Base-by-base conservation (phyloP, 1,139 yeast genomes). In the Debaryomyces subglobosus region DNA sequence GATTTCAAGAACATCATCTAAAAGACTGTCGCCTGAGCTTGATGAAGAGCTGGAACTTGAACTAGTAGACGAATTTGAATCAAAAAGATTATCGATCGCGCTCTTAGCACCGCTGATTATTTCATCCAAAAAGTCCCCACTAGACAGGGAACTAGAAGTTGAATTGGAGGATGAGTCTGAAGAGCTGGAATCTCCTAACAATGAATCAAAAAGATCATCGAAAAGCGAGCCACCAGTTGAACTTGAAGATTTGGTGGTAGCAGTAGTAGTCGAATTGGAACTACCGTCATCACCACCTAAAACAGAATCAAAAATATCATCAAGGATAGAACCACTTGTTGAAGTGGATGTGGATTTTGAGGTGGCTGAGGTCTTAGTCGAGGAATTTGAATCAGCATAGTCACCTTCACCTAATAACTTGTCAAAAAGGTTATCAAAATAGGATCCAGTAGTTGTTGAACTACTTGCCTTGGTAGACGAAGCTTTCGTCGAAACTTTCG, bases 1-100 rank as follows among this genome's bases (percentile, higher is more conserved):
- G 41, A 51, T 45, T 23, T 53, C 54, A 13, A 53, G 48, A 27
- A 56, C 25, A 10, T 44, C 56, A 27, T 48, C 56, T 30, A 58
- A 48, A 9, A 57, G 21, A 21, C 52, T 49, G 15, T 45, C 53
- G 4, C 46, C 52, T 5, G 43, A 18, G 4, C 43, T 34, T 8
- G 37, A 30, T 15, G 42, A 27, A 4, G 46, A 43, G 4, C 41
- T 32, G 21, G 46, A 35, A 12, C 30, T 13, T n/a, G 45, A 34
- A 24, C 30, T 16, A 30, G 42, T 20, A 15, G 37, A 21, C 12
- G 24, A 35, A 16, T 36, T 16, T 8, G 18, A 37, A 15, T 38
- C 46, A 23, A 44, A 37, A 30, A 44, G 42, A n/a, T 34, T 25
- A n/a, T 30, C 37, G 15, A 44, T 37, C 9, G 39, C 30, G 5